Base-by-base conservation (phyloP, 1,139 yeast genomes). In the Zygoascus sp. region DNA sequence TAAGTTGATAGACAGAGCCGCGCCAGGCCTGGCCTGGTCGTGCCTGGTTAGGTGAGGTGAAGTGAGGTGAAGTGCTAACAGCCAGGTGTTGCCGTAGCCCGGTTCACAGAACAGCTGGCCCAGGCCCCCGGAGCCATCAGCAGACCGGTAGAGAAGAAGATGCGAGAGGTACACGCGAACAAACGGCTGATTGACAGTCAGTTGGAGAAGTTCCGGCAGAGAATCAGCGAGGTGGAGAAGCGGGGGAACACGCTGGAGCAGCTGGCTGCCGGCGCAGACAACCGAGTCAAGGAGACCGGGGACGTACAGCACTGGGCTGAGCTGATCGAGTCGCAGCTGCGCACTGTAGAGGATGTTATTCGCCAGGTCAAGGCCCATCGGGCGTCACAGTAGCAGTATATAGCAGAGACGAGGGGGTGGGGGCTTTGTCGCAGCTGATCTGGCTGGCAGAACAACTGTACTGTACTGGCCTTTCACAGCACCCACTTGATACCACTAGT, bases 221-320 rank as follows among this genome's bases (percentile, higher is more conserved):
- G 50, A 11, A 53, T 57, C 4, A 44, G 38, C 8, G 48, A 50
- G 8, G 50, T 62, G 23, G 38, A 40, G 17, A 50, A 54, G 19
- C 51, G 49, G 11, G 50, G 52, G n/a, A 52, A 50, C 25, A 54
- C 54, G 45, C 52, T 58, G 55, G 53, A 51, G 20, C 34, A 44
- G 2, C 38, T 60, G 22, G 47, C 55, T 0, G 45, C 44, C 15
- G 19, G 48, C 3, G 62, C 60, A 1, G 47, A 59, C 20, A 49
- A 45, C 22, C 52, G 48, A 42, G 47, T 59, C 36, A 56, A 57
- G 50, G 66, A 64, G 34, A 62, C 68, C 7, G 72, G 72, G 20
- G 61, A 58, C 32, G 61, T 76, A 8, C 81, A 76, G 57, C 60
- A 65, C 39, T 63, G 74, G 61, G 70, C 75, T 1, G 81, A 77